Conservation (phyloP, 768 basidiomycete genomes). For the Strobilomyces dryophilus region DNA sequence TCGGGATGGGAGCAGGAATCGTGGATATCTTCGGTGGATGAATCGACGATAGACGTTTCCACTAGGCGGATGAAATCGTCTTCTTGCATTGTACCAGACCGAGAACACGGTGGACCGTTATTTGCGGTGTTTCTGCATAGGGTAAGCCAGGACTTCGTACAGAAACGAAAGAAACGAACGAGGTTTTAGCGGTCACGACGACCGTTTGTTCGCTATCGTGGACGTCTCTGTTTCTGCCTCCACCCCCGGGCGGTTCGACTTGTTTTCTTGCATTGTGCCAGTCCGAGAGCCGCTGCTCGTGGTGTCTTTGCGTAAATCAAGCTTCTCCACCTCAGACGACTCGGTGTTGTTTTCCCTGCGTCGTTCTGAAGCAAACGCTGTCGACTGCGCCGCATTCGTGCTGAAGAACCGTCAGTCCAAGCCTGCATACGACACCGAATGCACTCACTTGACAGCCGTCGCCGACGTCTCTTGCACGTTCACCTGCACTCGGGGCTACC, state of each 20-base stretch:
- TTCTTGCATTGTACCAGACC: too few species aligned
- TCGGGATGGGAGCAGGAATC: not conserved
- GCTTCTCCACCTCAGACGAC: not conserved
- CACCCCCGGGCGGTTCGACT: not conserved
- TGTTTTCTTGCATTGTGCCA: not conserved
- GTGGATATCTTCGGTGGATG: not conserved
- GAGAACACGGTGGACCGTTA: too few species aligned
- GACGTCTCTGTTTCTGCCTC: too few species aligned
- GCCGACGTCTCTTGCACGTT: not conserved
- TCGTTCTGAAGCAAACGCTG: not conserved
- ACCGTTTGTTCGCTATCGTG: too few species aligned
- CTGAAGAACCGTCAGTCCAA: not conserved
- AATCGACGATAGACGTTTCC: not conserved
- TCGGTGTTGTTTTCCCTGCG: not conserved
- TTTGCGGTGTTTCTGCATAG: not conserved
- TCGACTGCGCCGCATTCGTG: not conserved
- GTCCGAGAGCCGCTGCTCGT: not conserved
- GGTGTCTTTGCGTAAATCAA: not conserved
- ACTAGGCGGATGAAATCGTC: too few species aligned
- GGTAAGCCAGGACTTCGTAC: not conserved
- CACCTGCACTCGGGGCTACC: slow-evolving; percentile 1
- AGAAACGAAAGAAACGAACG: slow-evolving; percentile 3
- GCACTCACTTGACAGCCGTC: not conserved
- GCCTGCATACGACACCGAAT: not conserved
- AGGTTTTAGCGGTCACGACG: not conserved